A percentile compares a stretch with the other conserved stretches of the same genome.
phyloP scores from a whole-genome alignment of 1,284 basidiomycete species.

The Peniophora sp. region DNA sequence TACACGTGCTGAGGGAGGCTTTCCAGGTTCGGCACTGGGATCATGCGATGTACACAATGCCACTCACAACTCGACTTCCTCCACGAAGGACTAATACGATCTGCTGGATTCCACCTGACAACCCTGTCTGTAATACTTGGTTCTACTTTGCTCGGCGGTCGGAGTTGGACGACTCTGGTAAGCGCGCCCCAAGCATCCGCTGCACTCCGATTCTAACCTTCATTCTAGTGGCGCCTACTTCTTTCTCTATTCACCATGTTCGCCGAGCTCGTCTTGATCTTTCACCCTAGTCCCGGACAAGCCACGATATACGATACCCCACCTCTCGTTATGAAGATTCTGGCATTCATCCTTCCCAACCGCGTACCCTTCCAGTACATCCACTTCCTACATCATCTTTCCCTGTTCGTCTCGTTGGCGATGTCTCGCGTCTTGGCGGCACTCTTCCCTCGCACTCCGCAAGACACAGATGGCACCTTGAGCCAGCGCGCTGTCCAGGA shows the following conservation, averaged over 20 bases:
- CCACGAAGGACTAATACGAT: slow-evolving; percentile 55
- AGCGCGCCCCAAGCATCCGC: slow-evolving; percentile 22
- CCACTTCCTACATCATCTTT: slow-evolving; percentile 63
- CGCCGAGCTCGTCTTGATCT: slow-evolving; percentile 54
- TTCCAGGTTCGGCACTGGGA: not conserved
- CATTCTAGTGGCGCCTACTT: slow-evolving; percentile 67
- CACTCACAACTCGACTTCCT: slow-evolving; percentile 66
- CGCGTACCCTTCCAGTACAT: slow-evolving; percentile 69
- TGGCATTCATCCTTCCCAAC: slow-evolving; percentile 50
- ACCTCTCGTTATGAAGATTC: slow-evolving; percentile 19
- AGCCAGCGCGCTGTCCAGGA: not conserved
- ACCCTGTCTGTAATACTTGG: slow-evolving; percentile 54
- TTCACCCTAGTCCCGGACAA: slow-evolving; percentile 43
- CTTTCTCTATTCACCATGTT: slow-evolving; percentile 53
- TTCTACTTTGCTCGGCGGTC: slow-evolving; percentile 53
- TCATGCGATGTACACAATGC: slow-evolving; percentile 53
- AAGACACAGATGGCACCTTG: slow-evolving; percentile 3
- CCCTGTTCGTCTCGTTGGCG: slow-evolving; percentile 64
- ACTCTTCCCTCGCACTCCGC: slow-evolving; percentile 35
- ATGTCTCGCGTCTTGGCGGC: slow-evolving; percentile 60
- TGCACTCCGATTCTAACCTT: slow-evolving; percentile 4
- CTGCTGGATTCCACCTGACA: slow-evolving; percentile 68
- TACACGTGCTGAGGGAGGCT: slow-evolving; percentile 5
- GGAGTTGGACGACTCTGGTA: slow-evolving; percentile 59
- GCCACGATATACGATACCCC: slow-evolving; percentile 12